Base-by-base conservation (phyloP, 768 basidiomycete genomes). In the Naganishia friedmannii region DNA sequence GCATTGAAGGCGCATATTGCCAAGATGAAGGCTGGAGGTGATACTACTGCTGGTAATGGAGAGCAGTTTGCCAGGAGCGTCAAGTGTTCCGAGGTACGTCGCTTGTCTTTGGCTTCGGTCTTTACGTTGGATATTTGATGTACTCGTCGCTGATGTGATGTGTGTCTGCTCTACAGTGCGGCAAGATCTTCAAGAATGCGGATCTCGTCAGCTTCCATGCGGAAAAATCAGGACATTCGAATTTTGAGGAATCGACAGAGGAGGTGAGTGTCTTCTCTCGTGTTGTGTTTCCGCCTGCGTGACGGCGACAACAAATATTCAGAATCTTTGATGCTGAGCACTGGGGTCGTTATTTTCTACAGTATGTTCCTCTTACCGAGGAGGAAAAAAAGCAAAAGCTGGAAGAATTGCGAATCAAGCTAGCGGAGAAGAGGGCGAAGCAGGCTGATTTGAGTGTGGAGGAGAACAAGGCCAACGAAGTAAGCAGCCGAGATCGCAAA, bases 281-380 rank as follows among this genome's bases (percentile, higher is more conserved):
- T 53, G 39, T 53, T 53, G n/a, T n/a, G n/a, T n/a, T n/a, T n/a
- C n/a, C n/a, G n/a, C n/a, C n/a, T n/a, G n/a, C n/a, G n/a, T n/a
- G n/a, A n/a, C n/a, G n/a, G n/a, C n/a, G n/a, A n/a, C n/a, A n/a
- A n/a, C n/a, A n/a, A n/a, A n/a, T n/a, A n/a, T n/a, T n/a, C n/a
- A n/a, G n/a, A n/a, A n/a, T n/a, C n/a, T n/a, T n/a, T n/a, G n/a
- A n/a, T n/a, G n/a, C n/a, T n/a, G n/a, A n/a, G n/a, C n/a, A n/a
- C n/a, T n/a, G n/a, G n/a, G n/a, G n/a, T n/a, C n/a, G n/a, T n/a
- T n/a, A n/a, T n/a, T n/a, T n/a, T n/a, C n/a, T n/a, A n/a, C 68
- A 92, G 92, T 87, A 97, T 81, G 93, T 92, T 78, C 93, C 95
- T 0, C 80, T 99, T 65, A 97, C 94, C 0, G 93, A 97, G 81